phyloP scores from a whole-genome alignment of 768 basidiomycete genomes.

The Pulveroboletus frians region DNA sequence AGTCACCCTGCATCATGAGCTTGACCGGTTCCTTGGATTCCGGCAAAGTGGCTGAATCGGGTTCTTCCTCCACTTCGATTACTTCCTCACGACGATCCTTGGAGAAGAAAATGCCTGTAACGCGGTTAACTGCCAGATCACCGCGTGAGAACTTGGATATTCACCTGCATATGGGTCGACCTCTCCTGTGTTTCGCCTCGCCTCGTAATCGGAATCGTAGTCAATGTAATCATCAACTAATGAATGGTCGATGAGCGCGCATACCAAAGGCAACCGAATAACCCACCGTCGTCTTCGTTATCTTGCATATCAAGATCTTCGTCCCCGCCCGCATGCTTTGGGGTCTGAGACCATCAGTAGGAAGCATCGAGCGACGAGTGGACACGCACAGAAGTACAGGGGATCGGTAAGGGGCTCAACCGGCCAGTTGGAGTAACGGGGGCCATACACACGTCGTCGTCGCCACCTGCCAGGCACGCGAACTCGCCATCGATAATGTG shows the following conservation, averaged over 20 bases:
- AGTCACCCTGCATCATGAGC: slow-evolving; percentile 83
- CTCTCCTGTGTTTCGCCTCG: slow-evolving; percentile 42
- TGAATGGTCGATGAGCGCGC: slow-evolving; percentile 10
- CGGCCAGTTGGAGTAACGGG: slow-evolving; percentile 19
- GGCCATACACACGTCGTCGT: slow-evolving; percentile 50
- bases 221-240: slow-evolving; percentile 60
- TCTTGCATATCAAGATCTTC: slow-evolving; percentile 45
- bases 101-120: slow-evolving; percentile 84
- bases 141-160: slow-evolving; percentile 5
- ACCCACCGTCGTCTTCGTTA: slow-evolving; percentile 49
- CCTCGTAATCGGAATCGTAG: slow-evolving; percentile 78
- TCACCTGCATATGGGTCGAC: slow-evolving; percentile 88
- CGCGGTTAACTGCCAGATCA: slow-evolving; percentile 6
- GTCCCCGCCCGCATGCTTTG: slow-evolving; percentile 50
- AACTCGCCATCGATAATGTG: slow-evolving; percentile 81
- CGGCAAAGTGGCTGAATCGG: slow-evolving; percentile 46
- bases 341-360: slow-evolving; percentile 41
- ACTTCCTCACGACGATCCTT: slow-evolving; percentile 90
- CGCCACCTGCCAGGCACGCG: slow-evolving; percentile 54
- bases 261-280: background rate
- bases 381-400: slow-evolving; percentile 21
- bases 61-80: slow-evolving; percentile 83
- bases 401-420: slow-evolving; percentile 28
- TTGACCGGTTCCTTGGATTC: slow-evolving; percentile 45
- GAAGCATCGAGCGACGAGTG: background rate